These are phyloP conservation scores for Macrolepiota albuminosa DNA, from an alignment of 768 basidiomycete species.

Conservation along the genomic window DNA sequence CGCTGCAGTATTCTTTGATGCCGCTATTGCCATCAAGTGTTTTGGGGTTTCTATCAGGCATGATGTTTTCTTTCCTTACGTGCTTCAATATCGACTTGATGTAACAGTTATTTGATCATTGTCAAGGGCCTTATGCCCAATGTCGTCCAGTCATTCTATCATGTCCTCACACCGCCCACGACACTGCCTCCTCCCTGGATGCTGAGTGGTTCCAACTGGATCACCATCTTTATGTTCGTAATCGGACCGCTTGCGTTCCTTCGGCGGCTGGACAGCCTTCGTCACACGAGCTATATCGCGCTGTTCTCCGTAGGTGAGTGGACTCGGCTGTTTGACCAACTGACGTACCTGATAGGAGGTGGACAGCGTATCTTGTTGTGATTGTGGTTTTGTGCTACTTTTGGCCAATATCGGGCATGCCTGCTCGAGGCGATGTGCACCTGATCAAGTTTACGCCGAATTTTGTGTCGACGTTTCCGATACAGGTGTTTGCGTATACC, in stretches of 20 bases:
- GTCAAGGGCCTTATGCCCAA: conserved; percentile 92
- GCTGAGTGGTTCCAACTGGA: conserved; percentile 77
- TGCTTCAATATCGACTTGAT: background rate
- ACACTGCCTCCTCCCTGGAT: conserved; percentile 73
- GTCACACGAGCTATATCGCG: conserved; percentile 89
- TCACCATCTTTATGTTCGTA: conserved; percentile 69
- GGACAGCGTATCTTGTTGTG: conserved; percentile 67
- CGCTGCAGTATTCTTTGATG: conserved; percentile 86
- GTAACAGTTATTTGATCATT: conserved; percentile 76
- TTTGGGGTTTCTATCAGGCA: conserved; percentile 94
- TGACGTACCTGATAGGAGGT: background rate
- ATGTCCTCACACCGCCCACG: conserved; percentile 62
- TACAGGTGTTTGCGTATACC: conserved; percentile 91
- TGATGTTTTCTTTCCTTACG: conserved; percentile 10
- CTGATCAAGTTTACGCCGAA: conserved; percentile 70
- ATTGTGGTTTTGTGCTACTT: conserved; percentile 83
- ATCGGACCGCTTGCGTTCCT: conserved; percentile 82
- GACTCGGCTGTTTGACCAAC: background rate
- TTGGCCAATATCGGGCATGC: conserved; percentile 62
- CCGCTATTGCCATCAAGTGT: conserved; percentile 93
- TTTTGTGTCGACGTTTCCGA: conserved; percentile 84
- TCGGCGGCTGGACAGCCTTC: conserved; percentile 75
- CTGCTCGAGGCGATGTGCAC: conserved; percentile 60
- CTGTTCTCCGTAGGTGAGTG: conserved; percentile 82
- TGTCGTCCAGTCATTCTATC: conserved; percentile 79